Percentiles rank a stretch among this genome's conserved stretches.
These are phyloP conservation scores for Cicer bijugum DNA, from an alignment of 306 rosid genomes.

Conservation along the genomic window DNA sequence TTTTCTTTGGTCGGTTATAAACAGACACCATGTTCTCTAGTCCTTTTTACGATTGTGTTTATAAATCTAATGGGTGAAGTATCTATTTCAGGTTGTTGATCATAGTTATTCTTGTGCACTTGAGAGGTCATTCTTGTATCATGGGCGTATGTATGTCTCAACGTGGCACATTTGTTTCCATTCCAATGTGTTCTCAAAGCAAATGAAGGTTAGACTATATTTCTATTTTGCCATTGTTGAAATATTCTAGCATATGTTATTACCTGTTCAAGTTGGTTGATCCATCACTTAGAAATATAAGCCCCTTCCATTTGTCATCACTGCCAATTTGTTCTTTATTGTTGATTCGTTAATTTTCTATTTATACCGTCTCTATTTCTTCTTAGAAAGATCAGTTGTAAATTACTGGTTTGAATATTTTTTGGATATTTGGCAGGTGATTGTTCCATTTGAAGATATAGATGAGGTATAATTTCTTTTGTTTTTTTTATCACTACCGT, in stretches of 20 bases:
- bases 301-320: not conserved
- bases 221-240: slow-evolving; percentile 32
- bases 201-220: slow-evolving; percentile 81
- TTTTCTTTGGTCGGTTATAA: not conserved
- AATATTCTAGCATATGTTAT: slow-evolving; percentile 23
- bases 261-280: slow-evolving; percentile 20
- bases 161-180: slow-evolving; percentile 97
- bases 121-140: slow-evolving; percentile 97
- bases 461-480: slow-evolving; percentile 73
- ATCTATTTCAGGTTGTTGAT: slow-evolving; percentile 78
- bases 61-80: slow-evolving; percentile 43
- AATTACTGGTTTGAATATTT: slow-evolving; percentile 1
- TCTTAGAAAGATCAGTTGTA: slow-evolving; percentile 13
- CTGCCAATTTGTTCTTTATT: slow-evolving; percentile 17
- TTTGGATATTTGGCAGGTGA: slow-evolving; percentile 62
- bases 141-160: slow-evolving; percentile 96
- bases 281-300: slow-evolving; percentile 24
- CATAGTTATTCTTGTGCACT: slow-evolving; percentile 99
- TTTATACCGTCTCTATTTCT: slow-evolving; percentile 32
- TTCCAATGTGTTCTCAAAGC: slow-evolving; percentile 95
- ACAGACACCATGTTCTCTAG: slow-evolving; percentile 7
- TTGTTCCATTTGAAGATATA: slow-evolving; percentile 83
- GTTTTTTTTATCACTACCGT: slow-evolving; percentile 40
- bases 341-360: slow-evolving; percentile 27
- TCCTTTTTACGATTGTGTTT: slow-evolving; percentile 39